These are phyloP conservation scores for Salvia miltiorrhiza DNA, from an alignment of 257 asterid genomes.

Conservation along the genomic window DNA sequence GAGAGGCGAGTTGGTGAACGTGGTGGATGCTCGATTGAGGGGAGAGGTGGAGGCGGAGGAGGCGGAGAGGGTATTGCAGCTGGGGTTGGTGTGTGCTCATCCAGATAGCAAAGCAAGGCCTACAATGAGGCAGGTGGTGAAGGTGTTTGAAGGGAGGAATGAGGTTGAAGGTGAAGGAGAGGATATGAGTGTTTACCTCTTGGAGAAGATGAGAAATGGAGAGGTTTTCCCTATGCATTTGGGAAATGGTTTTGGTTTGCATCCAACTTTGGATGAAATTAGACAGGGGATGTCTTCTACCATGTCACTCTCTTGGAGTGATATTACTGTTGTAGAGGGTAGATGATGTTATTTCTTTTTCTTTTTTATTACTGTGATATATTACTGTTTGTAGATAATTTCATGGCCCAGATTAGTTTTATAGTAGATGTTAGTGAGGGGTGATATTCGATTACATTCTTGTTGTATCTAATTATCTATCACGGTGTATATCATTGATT, in stretches of 20 bases:
- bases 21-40: conserved; percentile 37
- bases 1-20: conserved; percentile 36
- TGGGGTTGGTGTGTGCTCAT: conserved; percentile 58
- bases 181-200: conserved; percentile 31
- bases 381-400: background rate
- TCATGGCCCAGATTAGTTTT: background rate
- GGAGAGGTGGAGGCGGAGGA: conserved; percentile 39
- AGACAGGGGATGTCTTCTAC: conserved; percentile 40
- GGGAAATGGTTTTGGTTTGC: conserved; percentile 19
- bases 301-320: conserved; percentile 40
- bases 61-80: conserved; percentile 43
- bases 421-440: background rate
- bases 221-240: conserved; percentile 23
- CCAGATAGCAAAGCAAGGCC: conserved; percentile 48
- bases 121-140: conserved; percentile 64
- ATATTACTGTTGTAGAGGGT: conserved; percentile 34
- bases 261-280: conserved; percentile 47
- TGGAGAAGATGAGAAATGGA: conserved; percentile 27
- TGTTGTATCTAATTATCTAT: background rate
- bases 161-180: conserved; percentile 32
- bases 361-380: background rate
- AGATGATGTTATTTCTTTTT: conserved; percentile 41
- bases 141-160: conserved; percentile 45
- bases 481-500: background rate
- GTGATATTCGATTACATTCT: background rate